phyloP scores from a whole-genome alignment of 179 eudicot species.

The Nepenthes alata region DNA sequence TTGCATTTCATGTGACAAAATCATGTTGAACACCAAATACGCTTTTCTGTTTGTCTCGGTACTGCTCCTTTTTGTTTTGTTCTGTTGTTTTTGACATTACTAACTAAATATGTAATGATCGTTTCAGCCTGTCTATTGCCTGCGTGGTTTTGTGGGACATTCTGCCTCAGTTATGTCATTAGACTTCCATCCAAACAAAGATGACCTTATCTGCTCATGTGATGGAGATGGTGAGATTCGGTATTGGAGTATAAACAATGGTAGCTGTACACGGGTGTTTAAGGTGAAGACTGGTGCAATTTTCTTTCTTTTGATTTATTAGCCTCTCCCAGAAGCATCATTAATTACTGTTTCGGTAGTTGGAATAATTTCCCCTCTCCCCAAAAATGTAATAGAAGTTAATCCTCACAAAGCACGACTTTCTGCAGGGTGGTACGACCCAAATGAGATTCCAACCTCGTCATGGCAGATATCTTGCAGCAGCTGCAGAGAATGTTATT shows the following conservation, averaged over 20 bases:
- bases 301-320: neutral
- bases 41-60: no score
- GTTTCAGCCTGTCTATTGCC: conserved; percentile 66
- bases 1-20: no score
- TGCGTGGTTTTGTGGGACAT: conserved; percentile 81
- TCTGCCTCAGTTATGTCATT: conserved; percentile 66
- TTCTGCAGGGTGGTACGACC: conserved; percentile 60
- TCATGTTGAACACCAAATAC: no score
- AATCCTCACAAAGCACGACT: neutral
- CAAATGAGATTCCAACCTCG: conserved; percentile 93
- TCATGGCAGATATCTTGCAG: conserved; percentile 83
- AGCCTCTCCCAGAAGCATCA: neutral
- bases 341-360: neutral
- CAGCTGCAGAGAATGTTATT: conserved; percentile 73
- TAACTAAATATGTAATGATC: neutral
- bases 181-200: conserved; percentile 83
- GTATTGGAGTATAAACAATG: conserved; percentile 76
- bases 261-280: conserved; percentile 59
- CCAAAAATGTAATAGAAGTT: no score
- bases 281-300: conserved; percentile 32
- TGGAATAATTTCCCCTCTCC: neutral
- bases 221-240: conserved; percentile 88
- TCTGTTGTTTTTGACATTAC: neutral
- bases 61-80: neutral
- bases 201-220: conserved; percentile 79